phyloP scores from a whole-genome alignment of 83 land plant genomes.

The Picea abies region DNA sequence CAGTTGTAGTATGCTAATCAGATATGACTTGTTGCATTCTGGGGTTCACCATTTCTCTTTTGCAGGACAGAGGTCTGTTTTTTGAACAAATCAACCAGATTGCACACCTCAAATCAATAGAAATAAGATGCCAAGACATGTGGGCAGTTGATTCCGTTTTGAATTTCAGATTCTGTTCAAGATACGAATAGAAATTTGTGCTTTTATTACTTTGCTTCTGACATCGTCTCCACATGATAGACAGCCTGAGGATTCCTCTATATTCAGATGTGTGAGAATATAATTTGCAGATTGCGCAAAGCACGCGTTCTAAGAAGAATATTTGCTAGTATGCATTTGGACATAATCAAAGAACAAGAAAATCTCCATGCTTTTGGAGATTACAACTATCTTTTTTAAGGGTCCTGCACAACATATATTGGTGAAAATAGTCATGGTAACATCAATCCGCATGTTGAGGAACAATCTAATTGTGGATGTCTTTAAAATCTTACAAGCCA shows the following conservation, averaged over 20 bases:
- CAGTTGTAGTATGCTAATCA: background rate
- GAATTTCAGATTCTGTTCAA: slow-evolving; percentile 3
- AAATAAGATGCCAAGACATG: background rate
- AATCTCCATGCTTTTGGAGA: background rate
- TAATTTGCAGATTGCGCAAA: background rate
- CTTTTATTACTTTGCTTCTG: background rate
- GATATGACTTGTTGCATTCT: background rate
- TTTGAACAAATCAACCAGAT: slow-evolving; percentile 3
- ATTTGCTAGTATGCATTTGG: background rate
- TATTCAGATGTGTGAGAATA: too few species aligned
- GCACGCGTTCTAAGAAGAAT: background rate
- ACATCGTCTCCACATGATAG: too few species aligned
- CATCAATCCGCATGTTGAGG: background rate
- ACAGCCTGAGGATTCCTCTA: too few species aligned
- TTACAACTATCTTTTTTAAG: background rate
- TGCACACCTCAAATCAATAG: background rate
- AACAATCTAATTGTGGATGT: background rate
- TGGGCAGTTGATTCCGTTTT: background rate
- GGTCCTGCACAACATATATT: background rate
- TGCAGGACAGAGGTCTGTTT: background rate
- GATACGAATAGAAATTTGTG: slow-evolving; percentile 8
- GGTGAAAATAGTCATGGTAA: background rate
- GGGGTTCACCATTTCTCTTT: background rate
- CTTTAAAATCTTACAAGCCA: background rate
- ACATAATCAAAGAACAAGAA: background rate